Base-by-base conservation (phyloP, 2,329 filamentous ascomycete species). In the Alternaria sp. region DNA sequence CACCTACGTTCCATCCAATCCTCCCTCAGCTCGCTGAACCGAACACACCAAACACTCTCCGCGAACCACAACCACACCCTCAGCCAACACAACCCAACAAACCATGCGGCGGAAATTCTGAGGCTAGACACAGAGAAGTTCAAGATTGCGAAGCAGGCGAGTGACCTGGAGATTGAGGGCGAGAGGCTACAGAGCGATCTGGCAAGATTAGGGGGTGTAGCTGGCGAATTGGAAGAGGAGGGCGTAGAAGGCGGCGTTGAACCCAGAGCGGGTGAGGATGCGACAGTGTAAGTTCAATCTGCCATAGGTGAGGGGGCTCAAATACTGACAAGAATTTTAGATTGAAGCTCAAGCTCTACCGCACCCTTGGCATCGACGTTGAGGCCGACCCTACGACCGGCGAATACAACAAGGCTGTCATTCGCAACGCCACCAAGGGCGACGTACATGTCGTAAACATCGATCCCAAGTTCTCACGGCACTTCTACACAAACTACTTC, bases 391-490 rank as follows among this genome's bases (percentile, higher is more conserved):
- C 71, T 1, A 84, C 82, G n/a, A 86, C 84, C 2, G 93, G 93
- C 34, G 92, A 93, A 76, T 97, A 94, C 82, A 89, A 87, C 69
- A 91, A 92, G 74, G 94, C 94, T 1, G 87, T 97, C 18, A 90
- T 98, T 67, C 84, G 93, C 63, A 97, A 96, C 75, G 89, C 89
- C 61, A 86, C 88, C 66, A 94, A 93, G 82, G 94, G 93, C 8
- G 94, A 98, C 76, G 93, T 98, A 52, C 92, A 97, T 77, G 92
- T 98, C 51, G 90, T 99, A 62, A 96, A 96, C 73, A 89, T 99
- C 77, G 94, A 98, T 72, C 89, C 91, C 71, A 96, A 95, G 81
- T 94, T 97, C 78, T 94, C 92, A 59, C 86, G 89, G 63, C 94
- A 91, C 78, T 97, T 96, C 75, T 97, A 97, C 74, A 92, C 94